These are phyloP conservation scores for Aspergillus nomiae DNA, from an alignment of 2,329 filamentous ascomycete genomes.

Conservation along the genomic window DNA sequence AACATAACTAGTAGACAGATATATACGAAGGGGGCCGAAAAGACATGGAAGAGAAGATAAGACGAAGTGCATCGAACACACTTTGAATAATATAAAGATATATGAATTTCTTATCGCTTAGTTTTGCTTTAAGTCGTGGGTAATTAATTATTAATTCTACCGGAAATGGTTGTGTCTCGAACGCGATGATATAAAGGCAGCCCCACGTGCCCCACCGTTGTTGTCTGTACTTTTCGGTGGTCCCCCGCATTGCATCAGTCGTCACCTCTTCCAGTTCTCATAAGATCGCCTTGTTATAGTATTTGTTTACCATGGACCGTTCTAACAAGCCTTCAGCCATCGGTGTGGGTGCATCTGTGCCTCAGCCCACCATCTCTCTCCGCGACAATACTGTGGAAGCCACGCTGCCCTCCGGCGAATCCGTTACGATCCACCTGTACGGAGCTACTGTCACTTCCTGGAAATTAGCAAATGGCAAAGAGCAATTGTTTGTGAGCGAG, in stretches of 20 bases:
- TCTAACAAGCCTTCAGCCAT: slow-evolving; percentile 80
- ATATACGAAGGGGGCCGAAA: too few species aligned
- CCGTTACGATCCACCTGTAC: slow-evolving; percentile 80
- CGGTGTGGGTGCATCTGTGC: slow-evolving; percentile 70
- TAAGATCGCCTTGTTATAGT: neutral
- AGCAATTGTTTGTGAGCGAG: slow-evolving; percentile 86
- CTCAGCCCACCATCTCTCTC: slow-evolving; percentile 77
- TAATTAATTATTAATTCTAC: too few species aligned
- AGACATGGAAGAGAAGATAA: too few species aligned
- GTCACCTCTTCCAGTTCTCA: neutral
- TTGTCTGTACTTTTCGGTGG: slow-evolving; percentile 1
- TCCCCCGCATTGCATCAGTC: slow-evolving; percentile 1
- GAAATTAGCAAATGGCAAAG: slow-evolving; percentile 76
- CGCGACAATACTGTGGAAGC: slow-evolving; percentile 75
- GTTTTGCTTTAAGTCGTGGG: too few species aligned
- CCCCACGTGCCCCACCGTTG: slow-evolving; percentile 2
- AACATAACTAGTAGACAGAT: too few species aligned
- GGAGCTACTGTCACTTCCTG: slow-evolving; percentile 92
- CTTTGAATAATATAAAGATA: too few species aligned
- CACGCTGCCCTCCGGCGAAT: slow-evolving; percentile 81
- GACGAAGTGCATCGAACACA: too few species aligned
- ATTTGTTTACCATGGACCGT: slow-evolving; percentile 64
- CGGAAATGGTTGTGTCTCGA: neutral
- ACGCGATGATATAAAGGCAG: neutral
- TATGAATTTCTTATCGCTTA: too few species aligned